Evolutionary conservation across 78 protist genomes (phyloP).

Genomic region (Dictyostelium intermedium): DNA sequence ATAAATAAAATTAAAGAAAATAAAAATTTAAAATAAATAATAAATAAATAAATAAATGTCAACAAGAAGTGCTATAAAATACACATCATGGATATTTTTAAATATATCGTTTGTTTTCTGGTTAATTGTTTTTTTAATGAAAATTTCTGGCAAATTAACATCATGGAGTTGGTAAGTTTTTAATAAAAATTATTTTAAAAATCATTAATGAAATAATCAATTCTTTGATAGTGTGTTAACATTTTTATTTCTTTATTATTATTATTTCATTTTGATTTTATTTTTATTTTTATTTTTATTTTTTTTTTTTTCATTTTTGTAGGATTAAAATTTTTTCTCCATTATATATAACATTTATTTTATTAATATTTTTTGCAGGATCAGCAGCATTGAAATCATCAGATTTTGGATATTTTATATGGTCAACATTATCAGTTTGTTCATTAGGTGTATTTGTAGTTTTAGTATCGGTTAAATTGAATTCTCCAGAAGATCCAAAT

Average conservation of each 20-base stretch:
- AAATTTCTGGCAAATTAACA: neutral
- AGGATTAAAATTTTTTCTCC: conserved; percentile 39
- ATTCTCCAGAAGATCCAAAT: neutral
- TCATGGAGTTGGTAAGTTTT: conserved; percentile 17
- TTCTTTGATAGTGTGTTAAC: neutral
- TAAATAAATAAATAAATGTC: neutral
- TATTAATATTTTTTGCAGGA: neutral
- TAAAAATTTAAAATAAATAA: neutral
- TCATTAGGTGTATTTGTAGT: neutral
- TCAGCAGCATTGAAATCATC: neutral
- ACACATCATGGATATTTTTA: neutral
- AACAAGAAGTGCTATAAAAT: neutral
- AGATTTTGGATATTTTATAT: neutral
- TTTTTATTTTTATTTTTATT: neutral
- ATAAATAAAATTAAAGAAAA: neutral
- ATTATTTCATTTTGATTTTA: neutral
- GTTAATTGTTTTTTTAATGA: neutral
- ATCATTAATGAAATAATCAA: too few species aligned
- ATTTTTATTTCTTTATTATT: too few species aligned
- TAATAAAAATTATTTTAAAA: too few species aligned
- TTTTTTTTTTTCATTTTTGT: neutral
- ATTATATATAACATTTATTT: conserved; percentile 9
- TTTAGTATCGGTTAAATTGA: neutral
- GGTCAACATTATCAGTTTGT: neutral
- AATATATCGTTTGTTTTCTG: neutral